phyloP scores from a whole-genome alignment of 2,329 filamentous ascomycete genomes.

The Eurotiales sp. region DNA sequence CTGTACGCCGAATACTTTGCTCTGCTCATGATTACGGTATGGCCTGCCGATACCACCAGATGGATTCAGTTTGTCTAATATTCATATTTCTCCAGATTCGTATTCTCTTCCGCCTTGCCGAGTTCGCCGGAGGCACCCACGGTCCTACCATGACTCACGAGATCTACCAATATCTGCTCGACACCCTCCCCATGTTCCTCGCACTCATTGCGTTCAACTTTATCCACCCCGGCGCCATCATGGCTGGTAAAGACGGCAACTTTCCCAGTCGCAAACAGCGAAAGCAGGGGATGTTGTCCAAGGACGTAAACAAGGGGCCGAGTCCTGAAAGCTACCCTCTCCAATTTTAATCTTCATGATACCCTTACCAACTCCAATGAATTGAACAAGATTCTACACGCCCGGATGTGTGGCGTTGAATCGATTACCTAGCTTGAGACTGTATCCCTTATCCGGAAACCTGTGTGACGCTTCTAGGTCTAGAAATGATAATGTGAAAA shows the following conservation, averaged over 20 bases:
- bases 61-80: too few relatives aligned
- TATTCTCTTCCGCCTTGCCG: not conserved
- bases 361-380: too few relatives aligned
- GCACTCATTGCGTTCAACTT: not conserved
- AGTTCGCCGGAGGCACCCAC: not conserved
- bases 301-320: too few relatives aligned
- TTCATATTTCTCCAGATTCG: not conserved
- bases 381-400: too few relatives aligned
- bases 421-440: too few relatives aligned
- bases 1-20: not conserved
- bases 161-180: not conserved
- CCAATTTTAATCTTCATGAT: too few relatives aligned
- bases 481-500: too few relatives aligned
- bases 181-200: not conserved
- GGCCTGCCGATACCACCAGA: too few relatives aligned
- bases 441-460: too few relatives aligned
- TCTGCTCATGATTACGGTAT: not conserved
- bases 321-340: too few relatives aligned
- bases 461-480: too few relatives aligned
- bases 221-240: not conserved
- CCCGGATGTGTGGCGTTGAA: too few relatives aligned
- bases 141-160: not conserved
- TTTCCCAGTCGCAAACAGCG: not conserved
- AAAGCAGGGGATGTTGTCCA: not conserved
- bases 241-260: not conserved